A percentile compares a stretch with the other conserved stretches of the same genome.
Conservation (phyloP, 2,329 filamentous ascomycete species). For the Grosmannia penicillata region DNA sequence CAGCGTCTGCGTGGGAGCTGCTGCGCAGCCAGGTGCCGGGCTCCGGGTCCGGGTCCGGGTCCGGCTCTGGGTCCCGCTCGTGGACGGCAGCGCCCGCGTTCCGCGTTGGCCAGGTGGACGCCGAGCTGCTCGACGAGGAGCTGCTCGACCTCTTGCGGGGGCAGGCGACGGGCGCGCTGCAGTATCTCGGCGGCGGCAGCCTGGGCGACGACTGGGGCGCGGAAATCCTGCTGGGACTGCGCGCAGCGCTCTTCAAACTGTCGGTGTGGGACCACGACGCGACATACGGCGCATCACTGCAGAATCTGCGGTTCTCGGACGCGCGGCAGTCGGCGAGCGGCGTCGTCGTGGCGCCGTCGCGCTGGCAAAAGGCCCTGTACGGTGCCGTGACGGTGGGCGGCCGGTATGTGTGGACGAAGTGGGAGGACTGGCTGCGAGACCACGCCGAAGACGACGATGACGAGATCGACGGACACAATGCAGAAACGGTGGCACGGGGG, state of each 20-base stretch:
- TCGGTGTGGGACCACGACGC: slow-evolving; percentile 94
- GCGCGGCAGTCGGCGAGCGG: slow-evolving; percentile 35
- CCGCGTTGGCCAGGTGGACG: slow-evolving; percentile 89
- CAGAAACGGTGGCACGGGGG: background rate
- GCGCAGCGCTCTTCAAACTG: slow-evolving; percentile 79
- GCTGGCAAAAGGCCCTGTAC: slow-evolving; percentile 70
- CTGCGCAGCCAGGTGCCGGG: slow-evolving; percentile 22
- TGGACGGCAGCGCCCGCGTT: slow-evolving; percentile 32
- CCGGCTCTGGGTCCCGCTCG: slow-evolving; percentile 17
- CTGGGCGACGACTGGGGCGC: slow-evolving; percentile 74
- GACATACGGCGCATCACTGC: slow-evolving; percentile 82
- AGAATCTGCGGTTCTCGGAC: slow-evolving; percentile 83
- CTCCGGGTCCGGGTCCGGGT: background rate
- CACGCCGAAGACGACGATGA: slow-evolving; percentile 27
- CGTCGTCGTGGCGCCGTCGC: slow-evolving; percentile 46
- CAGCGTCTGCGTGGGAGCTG: slow-evolving; percentile 49
- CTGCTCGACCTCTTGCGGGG: slow-evolving; percentile 70
- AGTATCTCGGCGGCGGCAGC: slow-evolving; percentile 63
- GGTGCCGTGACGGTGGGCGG: slow-evolving; percentile 77
- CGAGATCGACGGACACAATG: background rate
- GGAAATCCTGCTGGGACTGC: slow-evolving; percentile 66
- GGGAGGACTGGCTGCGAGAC: slow-evolving; percentile 73
- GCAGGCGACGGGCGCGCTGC: slow-evolving; percentile 77
- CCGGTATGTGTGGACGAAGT: slow-evolving; percentile 79
- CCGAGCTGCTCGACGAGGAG: slow-evolving; percentile 88